Base-by-base conservation (phyloP, 1,284 basidiomycete species). In the Pterula multifida region DNA sequence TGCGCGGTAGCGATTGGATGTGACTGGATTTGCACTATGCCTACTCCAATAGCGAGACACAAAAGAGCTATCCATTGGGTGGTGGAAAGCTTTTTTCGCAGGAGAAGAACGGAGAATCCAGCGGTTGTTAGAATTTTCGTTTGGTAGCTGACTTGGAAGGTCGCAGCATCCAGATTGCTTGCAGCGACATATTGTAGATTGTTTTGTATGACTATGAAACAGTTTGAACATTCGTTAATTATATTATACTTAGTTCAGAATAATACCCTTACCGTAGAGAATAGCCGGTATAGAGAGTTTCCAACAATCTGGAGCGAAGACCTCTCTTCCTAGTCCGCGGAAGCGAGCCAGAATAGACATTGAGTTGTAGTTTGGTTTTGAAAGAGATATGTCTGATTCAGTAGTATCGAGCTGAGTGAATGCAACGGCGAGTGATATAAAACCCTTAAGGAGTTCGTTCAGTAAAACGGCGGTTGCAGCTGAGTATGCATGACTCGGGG, bases 91-190 rank as follows among this genome's bases (percentile, higher is more conserved):
- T 82, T 81, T 59, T 84, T 88, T 53, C 90, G 80, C n/a, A 98
- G 76, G 25, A 98, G 72, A 9, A 90, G 62, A 53, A 97, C 93
- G 36, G 90, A 94, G 67, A 95, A 97, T 45, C 84, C 88, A 13
- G 94, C 94, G 11, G 94, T 98, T 24, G 94, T 97, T 54, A 98
- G 80, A 59, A 98, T 96, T 71, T 97, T 95, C 90, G 94, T 93
- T 66, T 95, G 91, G 67, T 95, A 95, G 50, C 87, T 90, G 61
- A 94, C 89, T 64, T 92, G 89, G 69, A 97, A 98, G 17, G 93
- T 94, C 12, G 94, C 91, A 19, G 90, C 91, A 53, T 92, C 89
- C 52, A 98, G 76, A 64, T 97, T 96, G 51, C 86, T 85, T 22
- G 89, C 87, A 13, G 94, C 94, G 53, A 95, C 85, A 66, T 92